Evolutionary conservation across 2,329 filamentous ascomycete genomes (phyloP).

Genomic region (Diaporthe sp.): DNA sequence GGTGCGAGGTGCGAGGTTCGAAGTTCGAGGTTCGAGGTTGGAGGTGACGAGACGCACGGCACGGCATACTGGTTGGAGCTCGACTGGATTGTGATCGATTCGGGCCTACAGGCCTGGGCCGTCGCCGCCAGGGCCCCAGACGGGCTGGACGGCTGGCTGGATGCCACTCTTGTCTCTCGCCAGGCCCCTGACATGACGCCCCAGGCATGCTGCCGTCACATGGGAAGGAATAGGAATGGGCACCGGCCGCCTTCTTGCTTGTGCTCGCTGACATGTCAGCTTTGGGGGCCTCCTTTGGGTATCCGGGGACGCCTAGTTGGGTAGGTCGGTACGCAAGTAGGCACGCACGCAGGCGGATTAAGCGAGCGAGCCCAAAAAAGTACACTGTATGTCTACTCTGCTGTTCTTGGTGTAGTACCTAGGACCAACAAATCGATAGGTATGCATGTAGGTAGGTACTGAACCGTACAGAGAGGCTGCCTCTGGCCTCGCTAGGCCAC

Average conservation of each 20-base stretch:
- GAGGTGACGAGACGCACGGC: conserved; percentile 8
- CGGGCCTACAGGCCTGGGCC: conserved; percentile 24
- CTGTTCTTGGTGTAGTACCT: background rate
- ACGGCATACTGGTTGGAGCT: conserved; percentile 17
- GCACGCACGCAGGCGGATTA: conserved; percentile 16
- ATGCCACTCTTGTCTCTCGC: background rate
- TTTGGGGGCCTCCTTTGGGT: conserved; percentile 4
- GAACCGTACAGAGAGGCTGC: background rate
- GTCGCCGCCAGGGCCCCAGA: background rate
- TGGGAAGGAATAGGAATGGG: conserved; percentile 22
- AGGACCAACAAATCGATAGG: too few relatives aligned
- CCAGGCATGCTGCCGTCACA: conserved; percentile 18
- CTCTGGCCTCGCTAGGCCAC: background rate
- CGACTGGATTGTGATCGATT: conserved; percentile 13
- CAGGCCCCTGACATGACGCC: conserved; percentile 6
- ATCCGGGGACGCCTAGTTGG: conserved; percentile 14
- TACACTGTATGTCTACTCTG: conserved; percentile 17
- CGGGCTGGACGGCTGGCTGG: conserved; percentile 2
- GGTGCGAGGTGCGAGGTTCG: background rate
- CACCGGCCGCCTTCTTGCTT: conserved; percentile 22
- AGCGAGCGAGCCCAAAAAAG: conserved; percentile 21
- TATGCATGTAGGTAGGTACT: too few relatives aligned
- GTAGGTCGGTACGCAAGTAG: conserved; percentile 6
- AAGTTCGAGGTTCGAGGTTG: background rate
- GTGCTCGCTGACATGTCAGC: conserved; percentile 32